Evolutionary conservation across 2,329 filamentous ascomycete genomes (phyloP), one percentile per base, ranked within the genome.

Genomic region (Clonostachys chloroleuca): DNA sequence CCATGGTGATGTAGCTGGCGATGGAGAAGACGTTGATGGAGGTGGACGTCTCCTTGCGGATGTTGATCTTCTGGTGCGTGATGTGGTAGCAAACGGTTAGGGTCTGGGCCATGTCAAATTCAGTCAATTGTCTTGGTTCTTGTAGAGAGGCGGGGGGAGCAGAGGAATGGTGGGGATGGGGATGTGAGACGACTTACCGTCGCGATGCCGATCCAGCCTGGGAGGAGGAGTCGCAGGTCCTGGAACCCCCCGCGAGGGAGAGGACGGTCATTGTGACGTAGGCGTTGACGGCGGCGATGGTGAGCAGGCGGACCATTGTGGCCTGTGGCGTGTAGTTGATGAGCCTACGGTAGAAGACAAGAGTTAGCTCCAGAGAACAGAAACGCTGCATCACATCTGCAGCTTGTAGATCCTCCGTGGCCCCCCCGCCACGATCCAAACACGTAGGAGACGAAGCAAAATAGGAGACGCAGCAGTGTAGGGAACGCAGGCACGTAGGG

Each of bases 251-350:
- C 8, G 81, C 81, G 35, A 89, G 69, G 56, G 83, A 83, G 39
- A 90, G 79, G 24, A 87, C 80, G 69, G 82, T 84, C 45, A 85
- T 86, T 20, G 86, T 89, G 43, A 87, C 72, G 65, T 89, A 90
- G 52, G 84, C 84, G 61, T 90, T 89, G 51, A 88, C 75, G 47
- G 81, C 82, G 62, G 85, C 87, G 51, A 87, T 86, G 49, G 86
- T 86, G 44, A 89, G 74, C 41, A 94, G 83, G 44, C 89, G 87
- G 49, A 94, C 84, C 51, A 92, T 81, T 42, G 89, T 90, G 44
- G 88, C 89, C 63, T 83, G 80, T 3, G 89, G 87, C 13, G 88
- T 90, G 68, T 92, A 94, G 64, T 91, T 86, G 56, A 92, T 77
- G 57, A 94, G 84, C 89, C 86, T 88, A 16, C 10, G n/a, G 30